Evolutionary conservation across 2,329 filamentous ascomycete genomes (phyloP), one percentile per base, ranked within the genome.

Genomic region (Fusarium coicis): DNA sequence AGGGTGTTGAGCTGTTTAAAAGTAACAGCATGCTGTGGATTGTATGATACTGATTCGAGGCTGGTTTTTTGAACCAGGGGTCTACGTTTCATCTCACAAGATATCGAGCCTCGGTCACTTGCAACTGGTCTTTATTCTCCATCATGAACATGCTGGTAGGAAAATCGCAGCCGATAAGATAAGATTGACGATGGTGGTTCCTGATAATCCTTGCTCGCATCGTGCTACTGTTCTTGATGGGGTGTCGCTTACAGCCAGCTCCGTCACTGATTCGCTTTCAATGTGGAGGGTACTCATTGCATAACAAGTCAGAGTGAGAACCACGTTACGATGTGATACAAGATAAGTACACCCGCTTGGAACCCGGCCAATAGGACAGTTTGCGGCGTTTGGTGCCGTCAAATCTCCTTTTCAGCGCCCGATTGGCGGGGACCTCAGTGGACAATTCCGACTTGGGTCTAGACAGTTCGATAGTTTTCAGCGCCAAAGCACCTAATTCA

Each of bases 391-490:
- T 37, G 28, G 50, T 5, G 14, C 23, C 2, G 5, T 28, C 23
- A 53, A 53, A 53, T 53, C 11, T 53, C 34, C 14, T n/a, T 37
- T 21, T 9, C 18, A 34, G 18, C 7, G 18, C 19, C 23, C 23
- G 7, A 57, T 49, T 57, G n/a, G 40, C 14, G 7, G 14, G 11
- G 21, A 26, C 11, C 18, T 14, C 18, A 36, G 10, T 34, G 21
- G n/a, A n/a, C n/a, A 47, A 49, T 8, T 28, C 30, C n/a, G 19
- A 28, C 39, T 16, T 34, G 5, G 18, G 12, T 18, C 62, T 47
- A 65, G 57, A 10, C 15, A 15, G 18, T 39, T n/a, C 46, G 39
- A 63, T 54, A 54, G 39, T 42, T 14, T 37, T 39, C 26, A 26
- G 21, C 23, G n/a, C 36, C 19, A 3, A 12, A 15, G 28, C 19